Evolutionary conservation across 2,329 filamentous ascomycete genomes (phyloP).

Genomic region (Aspergillus fumigatus): DNA sequence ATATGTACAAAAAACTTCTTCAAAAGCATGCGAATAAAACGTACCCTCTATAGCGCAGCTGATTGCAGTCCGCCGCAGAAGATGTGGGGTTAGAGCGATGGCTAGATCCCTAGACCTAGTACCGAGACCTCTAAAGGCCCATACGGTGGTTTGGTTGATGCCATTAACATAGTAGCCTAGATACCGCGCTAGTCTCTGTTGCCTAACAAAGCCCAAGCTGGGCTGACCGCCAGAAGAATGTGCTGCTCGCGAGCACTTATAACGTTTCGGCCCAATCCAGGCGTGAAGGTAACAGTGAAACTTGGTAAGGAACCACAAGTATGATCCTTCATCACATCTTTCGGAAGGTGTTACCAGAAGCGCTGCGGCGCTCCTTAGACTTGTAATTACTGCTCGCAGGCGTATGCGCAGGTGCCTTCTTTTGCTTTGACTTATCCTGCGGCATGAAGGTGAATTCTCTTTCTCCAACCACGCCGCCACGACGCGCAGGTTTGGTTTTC

Average conservation of each 20-base stretch:
- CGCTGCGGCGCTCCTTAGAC: conserved; percentile 45
- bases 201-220: neutral
- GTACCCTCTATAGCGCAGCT: neutral
- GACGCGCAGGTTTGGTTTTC: conserved; percentile 29
- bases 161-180: neutral
- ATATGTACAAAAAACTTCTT: neutral
- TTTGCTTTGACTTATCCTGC: conserved; percentile 37
- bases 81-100: neutral
- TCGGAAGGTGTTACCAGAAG: conserved; percentile 47
- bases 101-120: neutral
- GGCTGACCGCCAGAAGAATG: neutral
- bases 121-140: neutral
- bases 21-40: neutral
- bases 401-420: conserved; percentile 16
- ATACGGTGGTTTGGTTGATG: neutral
- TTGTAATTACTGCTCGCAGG: conserved; percentile 19
- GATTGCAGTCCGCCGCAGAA: neutral
- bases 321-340: conserved; percentile 33
- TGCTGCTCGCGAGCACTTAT: neutral
- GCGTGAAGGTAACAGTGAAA: neutral
- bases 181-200: neutral
- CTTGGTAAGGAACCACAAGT: neutral
- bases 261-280: neutral
- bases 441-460: conserved; percentile 60
- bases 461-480: conserved; percentile 41